Percentiles rank a stretch among this genome's conserved stretches.
phyloP scores from a whole-genome alignment of 768 basidiomycete genomes.

The Leccinum incarnatum region DNA sequence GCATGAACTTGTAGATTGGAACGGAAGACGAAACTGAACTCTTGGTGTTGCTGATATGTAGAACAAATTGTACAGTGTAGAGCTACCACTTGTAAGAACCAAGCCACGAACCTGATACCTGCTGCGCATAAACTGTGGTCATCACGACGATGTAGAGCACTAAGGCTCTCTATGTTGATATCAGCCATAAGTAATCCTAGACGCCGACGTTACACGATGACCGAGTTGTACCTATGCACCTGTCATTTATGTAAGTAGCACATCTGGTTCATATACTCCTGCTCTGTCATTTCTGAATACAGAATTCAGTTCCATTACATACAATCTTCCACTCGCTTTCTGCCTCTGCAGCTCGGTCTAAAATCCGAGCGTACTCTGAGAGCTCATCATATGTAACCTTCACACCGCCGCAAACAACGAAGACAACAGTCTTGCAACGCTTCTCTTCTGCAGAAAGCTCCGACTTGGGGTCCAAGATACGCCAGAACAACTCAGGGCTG shows the following conservation, averaged over 20 bases:
- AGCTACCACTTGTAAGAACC: background rate
- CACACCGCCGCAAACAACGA: slow-evolving; percentile 45
- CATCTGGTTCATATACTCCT: background rate
- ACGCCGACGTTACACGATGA: background rate
- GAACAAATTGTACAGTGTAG: slow-evolving; percentile 1
- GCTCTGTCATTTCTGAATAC: slow-evolving; percentile 15
- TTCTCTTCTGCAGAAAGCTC: slow-evolving; percentile 22
- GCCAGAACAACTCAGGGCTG: slow-evolving; percentile 51
- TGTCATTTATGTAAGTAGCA: slow-evolving; percentile 2
- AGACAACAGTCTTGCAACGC: slow-evolving; percentile 21
- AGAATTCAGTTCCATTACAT: slow-evolving; percentile 28
- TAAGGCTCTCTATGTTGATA: too few relatives aligned
- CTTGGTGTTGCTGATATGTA: background rate
- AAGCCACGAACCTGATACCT: background rate
- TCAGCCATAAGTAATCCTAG: too few relatives aligned
- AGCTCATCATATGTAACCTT: slow-evolving; percentile 60
- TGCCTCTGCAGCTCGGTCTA: slow-evolving; percentile 35
- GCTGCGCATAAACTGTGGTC: slow-evolving; percentile 33
- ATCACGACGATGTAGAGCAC: too few relatives aligned
- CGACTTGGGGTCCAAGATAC: slow-evolving; percentile 24
- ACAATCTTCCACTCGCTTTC: slow-evolving; percentile 28
- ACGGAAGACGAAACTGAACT: background rate
- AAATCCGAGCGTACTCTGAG: slow-evolving; percentile 42
- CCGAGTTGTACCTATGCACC: background rate
- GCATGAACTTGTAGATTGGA: background rate